Evolutionary conservation across 2,329 filamentous ascomycete genomes (phyloP).

Genomic region (Ceratocystis cubensis): DNA sequence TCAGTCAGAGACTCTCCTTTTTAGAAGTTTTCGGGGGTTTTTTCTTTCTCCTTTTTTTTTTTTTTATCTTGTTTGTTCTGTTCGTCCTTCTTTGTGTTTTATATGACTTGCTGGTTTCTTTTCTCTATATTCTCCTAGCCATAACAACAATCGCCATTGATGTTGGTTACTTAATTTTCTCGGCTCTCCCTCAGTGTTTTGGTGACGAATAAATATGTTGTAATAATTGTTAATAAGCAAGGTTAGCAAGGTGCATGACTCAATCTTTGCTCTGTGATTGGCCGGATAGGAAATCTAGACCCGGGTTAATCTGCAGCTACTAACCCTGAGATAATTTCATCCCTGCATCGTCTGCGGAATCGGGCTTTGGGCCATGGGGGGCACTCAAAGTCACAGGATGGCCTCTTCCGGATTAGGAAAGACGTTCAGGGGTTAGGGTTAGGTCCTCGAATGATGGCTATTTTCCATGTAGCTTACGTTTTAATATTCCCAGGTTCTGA

Average conservation of each 20-base stretch:
- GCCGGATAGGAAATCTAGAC: not conserved
- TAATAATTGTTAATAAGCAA: not conserved
- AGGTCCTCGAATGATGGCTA: too few relatives aligned
- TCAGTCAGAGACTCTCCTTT: not conserved
- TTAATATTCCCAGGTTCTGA: not conserved
- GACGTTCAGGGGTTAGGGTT: not conserved
- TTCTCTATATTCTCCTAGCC: not conserved
- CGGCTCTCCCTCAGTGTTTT: not conserved
- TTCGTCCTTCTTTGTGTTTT: not conserved
- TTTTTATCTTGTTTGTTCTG: not conserved
- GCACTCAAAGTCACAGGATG: not conserved
- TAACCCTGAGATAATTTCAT: not conserved
- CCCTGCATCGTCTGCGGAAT: not conserved
- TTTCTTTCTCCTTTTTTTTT: not conserved
- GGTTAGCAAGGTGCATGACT: not conserved
- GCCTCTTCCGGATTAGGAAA: not conserved
- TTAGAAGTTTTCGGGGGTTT: too few relatives aligned
- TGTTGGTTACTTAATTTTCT: not conserved
- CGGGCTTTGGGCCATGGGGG: not conserved
- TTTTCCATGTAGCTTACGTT: not conserved
- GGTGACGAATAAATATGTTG: conserved; percentile 3
- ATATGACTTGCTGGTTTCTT: not conserved
- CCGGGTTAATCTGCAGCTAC: not conserved
- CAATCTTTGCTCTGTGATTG: not conserved
- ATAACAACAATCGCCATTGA: not conserved